A percentile compares a stretch with the other conserved stretches of the same genome.
Evolutionary conservation across 257 asterid genomes (phyloP).

Genomic region (Nemophila menziesii): DNA sequence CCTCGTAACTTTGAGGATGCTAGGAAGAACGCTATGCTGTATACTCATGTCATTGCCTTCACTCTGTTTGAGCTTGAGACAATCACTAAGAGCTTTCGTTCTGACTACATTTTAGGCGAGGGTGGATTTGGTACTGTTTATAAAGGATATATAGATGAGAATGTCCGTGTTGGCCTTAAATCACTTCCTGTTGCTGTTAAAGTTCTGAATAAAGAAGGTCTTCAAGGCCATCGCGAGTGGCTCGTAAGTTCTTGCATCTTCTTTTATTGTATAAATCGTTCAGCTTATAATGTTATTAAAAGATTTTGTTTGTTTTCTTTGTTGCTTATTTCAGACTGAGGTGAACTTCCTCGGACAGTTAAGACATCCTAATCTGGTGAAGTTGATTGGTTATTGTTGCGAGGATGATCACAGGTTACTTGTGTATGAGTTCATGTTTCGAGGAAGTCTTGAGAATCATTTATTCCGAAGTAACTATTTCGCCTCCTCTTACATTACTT

Average conservation of each 20-base stretch:
- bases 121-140: conserved; percentile 99
- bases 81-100: conserved; percentile 93
- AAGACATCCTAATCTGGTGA: conserved; percentile 90
- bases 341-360: conserved; percentile 97
- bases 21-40: conserved; percentile 51
- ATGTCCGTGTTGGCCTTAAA: conserved; percentile 91
- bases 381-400: conserved; percentile 96
- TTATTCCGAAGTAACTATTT: conserved; percentile 79
- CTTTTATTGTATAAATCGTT: not conserved
- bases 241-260: conserved; percentile 54
- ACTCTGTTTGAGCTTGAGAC: conserved; percentile 94
- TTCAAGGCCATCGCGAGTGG: conserved; percentile 98
- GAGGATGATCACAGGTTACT: conserved; percentile 97
- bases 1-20: conserved; percentile 75
- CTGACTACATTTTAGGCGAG: conserved; percentile 96
- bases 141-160: conserved; percentile 96
- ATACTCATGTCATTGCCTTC: conserved; percentile 84
- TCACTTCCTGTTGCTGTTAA: conserved; percentile 95
- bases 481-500: conserved; percentile 24
- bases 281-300: not conserved
- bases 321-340: conserved; percentile 52
- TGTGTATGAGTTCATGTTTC: conserved; percentile 93
- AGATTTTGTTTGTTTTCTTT: conserved; percentile 3
- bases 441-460: conserved; percentile 98
- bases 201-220: conserved; percentile 98